phyloP scores from a whole-genome alignment of 176 grass and related monocot genomes.

The Urochloa ruziziensis region DNA sequence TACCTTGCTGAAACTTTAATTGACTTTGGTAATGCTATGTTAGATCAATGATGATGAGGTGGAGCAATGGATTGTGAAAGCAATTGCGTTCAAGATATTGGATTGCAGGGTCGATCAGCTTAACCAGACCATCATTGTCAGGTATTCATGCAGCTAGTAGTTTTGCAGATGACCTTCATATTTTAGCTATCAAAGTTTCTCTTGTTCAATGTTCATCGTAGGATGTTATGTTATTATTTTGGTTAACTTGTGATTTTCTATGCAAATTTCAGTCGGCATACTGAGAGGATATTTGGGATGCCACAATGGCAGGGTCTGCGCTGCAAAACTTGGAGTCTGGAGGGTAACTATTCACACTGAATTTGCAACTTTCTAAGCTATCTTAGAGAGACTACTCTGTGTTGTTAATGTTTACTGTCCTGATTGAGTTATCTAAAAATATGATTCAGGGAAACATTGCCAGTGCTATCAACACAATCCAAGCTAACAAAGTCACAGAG shows the following conservation, averaged over 20 bases:
- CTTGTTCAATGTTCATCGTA: not conserved
- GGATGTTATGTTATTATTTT: not conserved
- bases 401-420: not conserved
- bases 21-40: not conserved
- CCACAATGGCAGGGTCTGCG: constrained; percentile 75
- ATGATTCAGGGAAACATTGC: constrained; percentile 69
- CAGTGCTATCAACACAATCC: constrained; percentile 80
- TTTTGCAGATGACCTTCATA: not conserved
- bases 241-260: not conserved
- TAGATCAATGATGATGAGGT: constrained; percentile 93
- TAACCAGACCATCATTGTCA: constrained; percentile 76
- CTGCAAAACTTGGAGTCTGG: not conserved
- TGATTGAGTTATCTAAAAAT: constrained; percentile 23
- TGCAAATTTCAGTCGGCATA: constrained; percentile 67
- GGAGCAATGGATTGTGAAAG: constrained; percentile 96
- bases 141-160: constrained; percentile 35
- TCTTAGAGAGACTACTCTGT: not conserved
- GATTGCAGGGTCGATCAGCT: constrained; percentile 91
- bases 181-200: not conserved
- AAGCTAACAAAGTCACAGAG: constrained; percentile 80
- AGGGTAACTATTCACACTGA: not conserved
- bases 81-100: constrained; percentile 77
- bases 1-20: not conserved
- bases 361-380: not conserved
- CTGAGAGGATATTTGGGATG: constrained; percentile 65